A percentile compares a stretch with the other conserved stretches of the same genome.
Conservation (phyloP, 495 filamentous ascomycete genomes). For the Aspergillus steynii region DNA sequence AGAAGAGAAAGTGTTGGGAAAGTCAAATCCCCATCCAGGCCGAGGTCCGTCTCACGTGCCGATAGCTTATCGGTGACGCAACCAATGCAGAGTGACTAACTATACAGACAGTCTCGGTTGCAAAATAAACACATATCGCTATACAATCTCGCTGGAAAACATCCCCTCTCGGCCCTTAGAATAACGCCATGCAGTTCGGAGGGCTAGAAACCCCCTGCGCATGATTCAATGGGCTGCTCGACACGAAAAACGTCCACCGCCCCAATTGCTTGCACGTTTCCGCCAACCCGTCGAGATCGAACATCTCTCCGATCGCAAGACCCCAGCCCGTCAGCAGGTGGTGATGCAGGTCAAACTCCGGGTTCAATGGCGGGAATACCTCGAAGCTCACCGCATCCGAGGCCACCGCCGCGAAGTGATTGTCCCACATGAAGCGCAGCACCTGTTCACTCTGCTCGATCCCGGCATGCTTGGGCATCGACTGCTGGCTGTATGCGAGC, state of each 20-base stretch:
- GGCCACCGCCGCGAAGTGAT: conserved; percentile 66
- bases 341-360: conserved; percentile 60
- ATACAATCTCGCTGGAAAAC: not conserved
- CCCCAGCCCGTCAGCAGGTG: conserved; percentile 69
- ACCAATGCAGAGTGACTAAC: not conserved
- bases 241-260: conserved; percentile 72
- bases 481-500: conserved; percentile 36
- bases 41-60: conserved; percentile 16
- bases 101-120: not conserved
- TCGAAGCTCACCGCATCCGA: conserved; percentile 69
- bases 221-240: conserved; percentile 63
- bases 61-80: conserved; percentile 8
- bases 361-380: conserved; percentile 56
- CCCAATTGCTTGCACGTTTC: conserved; percentile 52
- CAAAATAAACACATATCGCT: too few relatives aligned
- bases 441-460: conserved; percentile 65
- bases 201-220: conserved; percentile 44
- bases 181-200: conserved; percentile 51
- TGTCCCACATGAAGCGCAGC: conserved; percentile 67
- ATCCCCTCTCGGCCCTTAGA: conserved; percentile 21
- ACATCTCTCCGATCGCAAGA: conserved; percentile 65
- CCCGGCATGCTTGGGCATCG: conserved; percentile 56
- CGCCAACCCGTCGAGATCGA: conserved; percentile 59
- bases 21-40: not conserved
- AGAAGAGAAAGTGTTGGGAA: conserved; percentile 5